phyloP scores from a whole-genome alignment of 1,284 basidiomycete genomes.

The Cryptococcus hybrid region DNA sequence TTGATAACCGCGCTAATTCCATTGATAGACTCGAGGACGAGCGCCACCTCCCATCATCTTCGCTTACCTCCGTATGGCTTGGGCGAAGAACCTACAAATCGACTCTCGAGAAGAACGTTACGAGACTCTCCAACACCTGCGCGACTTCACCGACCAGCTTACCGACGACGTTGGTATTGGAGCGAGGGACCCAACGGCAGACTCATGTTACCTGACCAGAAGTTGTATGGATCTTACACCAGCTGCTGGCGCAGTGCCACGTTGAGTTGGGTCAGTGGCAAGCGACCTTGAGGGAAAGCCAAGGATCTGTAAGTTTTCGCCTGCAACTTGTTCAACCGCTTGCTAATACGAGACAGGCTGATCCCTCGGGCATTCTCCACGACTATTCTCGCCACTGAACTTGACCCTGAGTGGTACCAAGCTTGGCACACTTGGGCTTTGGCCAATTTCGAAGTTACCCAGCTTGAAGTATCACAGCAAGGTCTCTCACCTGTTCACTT shows the following conservation, averaged over 20 bases:
- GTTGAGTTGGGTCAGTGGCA: conserved; percentile 99
- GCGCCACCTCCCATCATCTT: conserved; percentile 97
- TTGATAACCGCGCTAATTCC: background rate
- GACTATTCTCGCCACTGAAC: conserved; percentile 90
- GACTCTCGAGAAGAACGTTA: conserved; percentile 27
- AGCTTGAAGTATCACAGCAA: conserved; percentile 69
- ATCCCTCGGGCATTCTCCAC: conserved; percentile 75
- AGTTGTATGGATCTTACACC: conserved; percentile 70
- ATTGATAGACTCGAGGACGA: conserved; percentile 58
- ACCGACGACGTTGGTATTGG: conserved; percentile 69
- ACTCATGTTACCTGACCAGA: conserved; percentile 57
- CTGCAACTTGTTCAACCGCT: background rate
- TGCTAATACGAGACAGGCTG: conserved; percentile 55
- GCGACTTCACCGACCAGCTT: conserved; percentile 76
- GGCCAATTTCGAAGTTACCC: conserved; percentile 91
- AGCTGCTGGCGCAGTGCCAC: conserved; percentile 91
- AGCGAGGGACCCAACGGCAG: conserved; percentile 53
- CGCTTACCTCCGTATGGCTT: conserved; percentile 94
- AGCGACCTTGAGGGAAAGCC: conserved; percentile 67
- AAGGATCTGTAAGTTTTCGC: conserved; percentile 62
- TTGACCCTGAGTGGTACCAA: conserved; percentile 95
- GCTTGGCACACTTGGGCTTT: conserved; percentile 99
- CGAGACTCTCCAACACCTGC: conserved; percentile 81
- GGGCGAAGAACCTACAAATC: conserved; percentile 67
- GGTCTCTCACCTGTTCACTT: conserved; percentile 71